A percentile compares a stretch with the other conserved stretches of the same genome.
Evolutionary conservation across 768 basidiomycete genomes (phyloP).

Genomic region (Serpula lacrymans): DNA sequence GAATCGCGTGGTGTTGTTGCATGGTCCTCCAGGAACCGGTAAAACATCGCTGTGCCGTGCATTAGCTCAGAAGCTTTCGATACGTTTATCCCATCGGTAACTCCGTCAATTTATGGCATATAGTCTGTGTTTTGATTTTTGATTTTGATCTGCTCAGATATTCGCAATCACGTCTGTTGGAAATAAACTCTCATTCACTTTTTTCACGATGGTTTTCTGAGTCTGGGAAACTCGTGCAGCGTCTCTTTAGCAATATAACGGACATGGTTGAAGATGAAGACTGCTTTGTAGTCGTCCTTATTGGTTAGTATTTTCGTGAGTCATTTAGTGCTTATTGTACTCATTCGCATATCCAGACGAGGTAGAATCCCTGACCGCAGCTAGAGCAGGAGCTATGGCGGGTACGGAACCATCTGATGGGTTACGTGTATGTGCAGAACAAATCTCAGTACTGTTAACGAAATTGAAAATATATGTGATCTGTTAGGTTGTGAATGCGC

Average conservation of each 20-base stretch:
- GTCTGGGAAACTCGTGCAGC: slow-evolving; percentile 95
- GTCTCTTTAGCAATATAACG: slow-evolving; percentile 82
- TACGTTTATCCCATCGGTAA: slow-evolving; percentile 82
- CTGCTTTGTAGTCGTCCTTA: slow-evolving; percentile 89
- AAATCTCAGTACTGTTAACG: neutral
- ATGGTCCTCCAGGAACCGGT: slow-evolving; percentile 97
- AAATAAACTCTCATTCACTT: slow-evolving; percentile 97
- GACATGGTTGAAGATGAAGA: slow-evolving; percentile 92
- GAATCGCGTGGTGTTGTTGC: slow-evolving; percentile 92
- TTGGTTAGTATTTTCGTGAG: slow-evolving; percentile 49
- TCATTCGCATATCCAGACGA: slow-evolving; percentile 64
- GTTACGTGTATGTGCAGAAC: slow-evolving; percentile 63
- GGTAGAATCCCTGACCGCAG: slow-evolving; percentile 93
- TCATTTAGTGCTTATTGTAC: slow-evolving; percentile 2
- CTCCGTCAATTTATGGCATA: slow-evolving; percentile 15
- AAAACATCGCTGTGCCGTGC: slow-evolving; percentile 96
- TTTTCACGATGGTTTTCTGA: slow-evolving; percentile 99
- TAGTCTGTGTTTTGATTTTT: slow-evolving; percentile 1
- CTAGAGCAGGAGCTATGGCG: slow-evolving; percentile 89
- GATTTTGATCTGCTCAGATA: slow-evolving; percentile 50
- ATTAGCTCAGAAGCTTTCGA: slow-evolving; percentile 91
- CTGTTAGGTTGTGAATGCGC: slow-evolving; percentile 98
- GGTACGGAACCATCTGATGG: slow-evolving; percentile 97
- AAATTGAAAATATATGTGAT: too few relatives aligned
- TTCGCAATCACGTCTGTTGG: slow-evolving; percentile 80